Evolutionary conservation across 169 alveolate species (phyloP), one percentile per base, ranked within the genome.

Genomic region (Plasmodium gallinaceum): DNA sequence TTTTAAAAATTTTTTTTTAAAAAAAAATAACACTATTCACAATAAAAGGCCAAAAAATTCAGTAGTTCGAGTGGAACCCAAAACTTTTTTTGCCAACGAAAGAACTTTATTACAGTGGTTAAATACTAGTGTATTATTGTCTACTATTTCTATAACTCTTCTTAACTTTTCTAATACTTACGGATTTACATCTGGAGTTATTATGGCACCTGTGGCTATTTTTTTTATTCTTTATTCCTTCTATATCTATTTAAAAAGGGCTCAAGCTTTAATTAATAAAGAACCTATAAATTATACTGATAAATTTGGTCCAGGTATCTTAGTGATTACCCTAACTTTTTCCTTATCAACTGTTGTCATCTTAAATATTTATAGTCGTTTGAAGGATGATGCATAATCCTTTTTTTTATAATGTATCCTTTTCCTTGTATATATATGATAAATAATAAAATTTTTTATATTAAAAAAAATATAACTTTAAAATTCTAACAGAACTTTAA

Each of bases 41-140:
- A 80, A 9, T 18, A 52, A 66, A 54, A 80, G 20, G 20, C 90
- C 83, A 8, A 80, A 80, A 61, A 66, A 70, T 52, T 18, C 96
- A 0, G 85, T 95, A 8, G 96, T 94, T 20, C 80, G 96, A 32
- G 96, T 94, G 0, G 96, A 94, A 61, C 96, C 96, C 14, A 94
- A 94, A 90, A 94, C 96, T 4, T 94, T 94, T 86, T 94, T 94
- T 85, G 96, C 96, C 4, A 94, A 94, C 37, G 96, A 94, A 57
- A 70, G 96, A 45, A 94, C 96, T 8, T 68, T 93, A 6, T 83
- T 94, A 32, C 95, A 92, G 72, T 94, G 96, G 96, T 68, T 94
- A 88, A 94, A 94, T 69, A 94, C 93, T 70, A 92, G 96, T 45
- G 96, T 94, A 22, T 90, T 94, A 51, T 60, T 93, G 10, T 93